Base-by-base conservation (phyloP, 345 rosid genomes). In the Balakata baccata region DNA sequence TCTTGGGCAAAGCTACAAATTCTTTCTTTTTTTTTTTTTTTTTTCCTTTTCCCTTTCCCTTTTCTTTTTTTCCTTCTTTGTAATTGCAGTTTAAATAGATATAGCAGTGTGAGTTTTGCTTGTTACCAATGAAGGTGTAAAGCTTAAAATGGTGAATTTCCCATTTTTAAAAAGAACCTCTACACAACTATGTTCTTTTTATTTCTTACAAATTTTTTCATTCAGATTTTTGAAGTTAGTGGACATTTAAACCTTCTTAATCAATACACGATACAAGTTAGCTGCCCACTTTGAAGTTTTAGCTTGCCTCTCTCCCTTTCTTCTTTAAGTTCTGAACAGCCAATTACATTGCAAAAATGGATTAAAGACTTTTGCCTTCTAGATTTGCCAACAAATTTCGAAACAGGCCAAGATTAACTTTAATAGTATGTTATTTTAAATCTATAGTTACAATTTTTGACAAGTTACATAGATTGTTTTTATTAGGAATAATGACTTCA, bases 71-170 rank as follows among this genome's bases (percentile, higher is more conserved):
- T 14, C 7, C 4, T 62, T 62, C n/a, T 14, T 29, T 1, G 11
- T 17, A 17, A 16, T 17, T 39, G 12, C 29, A 67, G 7, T 23
- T 37, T 18, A 20, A 18, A 57, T 47, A 47, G 52, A 43, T 62
- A 61, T 38, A 43, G 69, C 62, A 52, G 64, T 69, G 22, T 25
- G 61, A 25, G 51, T 66, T 38, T 61, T 68, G 54, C 59, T 22
- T 41, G 29, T 23, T 61, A 13, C 69, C 68, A 59, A 43, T 62
- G 11, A 53, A 50, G 50, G 60, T 45, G n/a, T 29, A 34, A 22
- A 39, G 47, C 34, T 51, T 63, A 38, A 18, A 53, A 56, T 41
- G 63, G 34, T 47, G 39, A 61, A 0, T 57, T 66, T 59, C 59
- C n/a, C 23, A 4, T 72, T 41, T 23, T 57, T 13, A n/a, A 47